Evolutionary conservation across 148 eudicot genomes (phyloP), one percentile per base, ranked within the genome.

Genomic region (Vaccinium macrocarpon): DNA sequence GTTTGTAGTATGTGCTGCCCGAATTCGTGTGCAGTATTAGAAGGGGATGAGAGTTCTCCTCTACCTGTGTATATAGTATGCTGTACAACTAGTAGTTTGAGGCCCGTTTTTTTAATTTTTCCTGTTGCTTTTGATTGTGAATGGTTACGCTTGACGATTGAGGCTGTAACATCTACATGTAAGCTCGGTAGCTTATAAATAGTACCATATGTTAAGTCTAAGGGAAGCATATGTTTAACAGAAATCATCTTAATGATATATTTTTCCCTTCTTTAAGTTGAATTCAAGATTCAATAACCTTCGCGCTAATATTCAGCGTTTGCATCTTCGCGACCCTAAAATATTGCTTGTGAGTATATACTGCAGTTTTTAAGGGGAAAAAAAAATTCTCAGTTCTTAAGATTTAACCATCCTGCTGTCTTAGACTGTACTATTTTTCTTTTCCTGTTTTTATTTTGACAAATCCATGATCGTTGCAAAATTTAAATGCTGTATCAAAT

Each of bases 151-250:
- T 49, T 8, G 38, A 68, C 14, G 35, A 25, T 68, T 51, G 64
- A 78, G 62, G 71, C 25, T 46, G 75, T 46, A 66, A 38, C 49
- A 64, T 25, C 80, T 77, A 57, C 80, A 50, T 77, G 5, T 14
- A 78, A 57, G 59, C 53, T 27, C 32, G 3, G 48, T 25, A 50
- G 76, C 59, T 48, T n/a, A n/a, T n/a, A n/a, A n/a, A n/a, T 51
- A 9, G 25, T 51, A n/a, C 74, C 38, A 15, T 50, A 25, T 48
- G 18, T 49, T 23, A 12, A 81, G 23, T 81, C 66, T 23, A 64
- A 81, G 70, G 57, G 72, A 66, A 48, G 46, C 42, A 25, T 50
- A 35, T 35, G 38, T 2, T 35, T 35, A 8, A 1, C 7, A 23
- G 57, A 66, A 29, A 14, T 46, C 10, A 12, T 66, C 32, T 11